Conservation (phyloP, 768 basidiomycete genomes). For the Cubamyces sp. region DNA sequence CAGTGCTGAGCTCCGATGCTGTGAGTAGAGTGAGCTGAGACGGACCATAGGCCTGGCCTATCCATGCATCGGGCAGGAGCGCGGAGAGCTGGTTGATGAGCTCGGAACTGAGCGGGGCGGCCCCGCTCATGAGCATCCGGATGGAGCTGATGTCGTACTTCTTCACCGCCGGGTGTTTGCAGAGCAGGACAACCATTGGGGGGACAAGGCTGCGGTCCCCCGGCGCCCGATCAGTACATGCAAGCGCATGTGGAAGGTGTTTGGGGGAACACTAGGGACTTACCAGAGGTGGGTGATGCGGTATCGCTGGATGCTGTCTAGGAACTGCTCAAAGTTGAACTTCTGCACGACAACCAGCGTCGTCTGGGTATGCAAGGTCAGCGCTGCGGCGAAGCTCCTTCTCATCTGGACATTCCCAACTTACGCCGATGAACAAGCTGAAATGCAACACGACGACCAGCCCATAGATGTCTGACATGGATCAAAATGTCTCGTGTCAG, state of each 20-base stretch:
- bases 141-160: conserved; percentile 45
- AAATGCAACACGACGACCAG: conserved; percentile 37
- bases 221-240: background rate
- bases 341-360: conserved; percentile 39
- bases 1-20: background rate
- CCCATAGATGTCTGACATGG: conserved; percentile 49
- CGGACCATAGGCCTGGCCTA: conserved; percentile 68
- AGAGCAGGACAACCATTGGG: conserved; percentile 41
- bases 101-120: conserved; percentile 60
- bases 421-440: conserved; percentile 35
- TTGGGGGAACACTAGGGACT: background rate
- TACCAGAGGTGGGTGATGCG: conserved; percentile 39
- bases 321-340: conserved; percentile 38
- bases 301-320: conserved; percentile 41
- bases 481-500: background rate
- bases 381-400: background rate
- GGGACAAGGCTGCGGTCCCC: conserved; percentile 35
- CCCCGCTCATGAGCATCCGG: conserved; percentile 47
- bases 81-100: conserved; percentile 48
- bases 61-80: conserved; percentile 51
- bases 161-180: conserved; percentile 46
- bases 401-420: background rate
- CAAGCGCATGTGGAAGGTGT: background rate
- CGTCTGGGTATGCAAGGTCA: conserved; percentile 23
- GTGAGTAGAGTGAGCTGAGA: background rate